Base-by-base conservation (phyloP, 805 yeast genomes). In the Sungouiella blattae region DNA sequence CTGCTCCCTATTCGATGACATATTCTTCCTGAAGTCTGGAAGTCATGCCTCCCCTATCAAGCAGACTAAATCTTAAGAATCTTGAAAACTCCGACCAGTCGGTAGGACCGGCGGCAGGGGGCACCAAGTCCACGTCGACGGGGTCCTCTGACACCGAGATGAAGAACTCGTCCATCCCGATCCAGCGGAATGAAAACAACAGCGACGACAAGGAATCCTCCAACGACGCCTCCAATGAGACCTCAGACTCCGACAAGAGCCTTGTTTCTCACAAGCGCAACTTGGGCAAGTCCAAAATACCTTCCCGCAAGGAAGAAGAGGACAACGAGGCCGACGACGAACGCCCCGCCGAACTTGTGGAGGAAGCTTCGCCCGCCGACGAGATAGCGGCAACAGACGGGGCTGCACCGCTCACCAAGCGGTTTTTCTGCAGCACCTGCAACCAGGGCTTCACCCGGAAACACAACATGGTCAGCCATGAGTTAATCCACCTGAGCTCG, bases 401-500 rank as follows among this genome's bases (percentile, higher is more conserved):
- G n/a, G 22, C 22, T 6, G 22, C 22, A n/a, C 35, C 24, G 8
- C 28, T 43, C 21, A 47, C 47, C 4, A 69, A 63, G 40, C 58
- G 55, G 33, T 77, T 67, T 46, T 59, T 58, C 13, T 83, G 93
- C 53, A 65, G 72, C 12, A 67, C 71, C 6, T 83, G 93, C 52
- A 60, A 71, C 34, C 83, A 78, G 44, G 63, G 76, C 0, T 83
- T 83, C 58, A 77, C 87, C 2, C 65, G 93, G 29, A 80, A 76
- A 47, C 91, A 84, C 56, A 83, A 83, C 49, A 69, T 84, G 64
- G 82, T 82, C 36, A 74, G 85, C 4, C 93, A 83, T 54, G 68
- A 78, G 43, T 58, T 83, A 44, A 83, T 80, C 23, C 93, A 83
- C 55, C 71, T 86, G 11, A 67, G 72, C 32, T 71, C 68, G 42